phyloP scores from a whole-genome alignment of 371 early-diverging fungal genomes.

The Amoeboaphelidium occidentale region DNA sequence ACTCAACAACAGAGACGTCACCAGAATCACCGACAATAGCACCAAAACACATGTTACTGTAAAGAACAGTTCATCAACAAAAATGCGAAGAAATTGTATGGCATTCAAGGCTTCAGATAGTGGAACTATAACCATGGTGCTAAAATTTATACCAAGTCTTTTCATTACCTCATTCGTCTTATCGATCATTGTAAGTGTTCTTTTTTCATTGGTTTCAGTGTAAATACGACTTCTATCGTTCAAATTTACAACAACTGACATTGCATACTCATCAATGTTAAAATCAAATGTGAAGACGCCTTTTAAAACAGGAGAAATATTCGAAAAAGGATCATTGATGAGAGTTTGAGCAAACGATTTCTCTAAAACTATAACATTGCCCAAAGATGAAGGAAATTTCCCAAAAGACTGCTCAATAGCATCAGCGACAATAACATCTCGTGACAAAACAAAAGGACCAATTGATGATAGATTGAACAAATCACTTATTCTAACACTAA shows the following conservation, averaged over 20 bases:
- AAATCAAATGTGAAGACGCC: neutral
- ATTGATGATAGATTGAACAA: neutral
- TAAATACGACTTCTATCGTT: slow-evolving; percentile 2
- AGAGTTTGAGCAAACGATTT: slow-evolving; percentile 1
- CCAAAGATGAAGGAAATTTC: slow-evolving; percentile 9
- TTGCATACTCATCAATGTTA: slow-evolving; percentile 3
- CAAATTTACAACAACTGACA: slow-evolving; percentile 2
- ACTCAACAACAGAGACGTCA: slow-evolving; percentile 9
- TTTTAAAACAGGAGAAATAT: neutral
- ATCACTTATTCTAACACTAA: neutral
- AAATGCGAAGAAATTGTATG: slow-evolving; percentile 5
- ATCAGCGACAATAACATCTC: slow-evolving; percentile 4
- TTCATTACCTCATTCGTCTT: slow-evolving; percentile 6
- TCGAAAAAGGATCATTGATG: neutral
- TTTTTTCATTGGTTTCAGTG: neutral
- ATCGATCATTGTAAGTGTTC: slow-evolving; percentile 2
- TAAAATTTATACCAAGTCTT: slow-evolving; percentile 2
- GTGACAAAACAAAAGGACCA: neutral
- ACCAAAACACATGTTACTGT: slow-evolving; percentile 6
- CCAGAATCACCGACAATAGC: slow-evolving; percentile 5
- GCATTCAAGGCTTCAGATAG: slow-evolving; percentile 4
- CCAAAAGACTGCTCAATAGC: slow-evolving; percentile 7
- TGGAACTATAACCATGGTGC: slow-evolving; percentile 1
- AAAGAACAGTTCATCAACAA: slow-evolving; percentile 6
- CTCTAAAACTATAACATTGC: slow-evolving; percentile 10